phyloP scores from a whole-genome alignment of 176 grass and related monocot species.

The Cenchrus purpureus region DNA sequence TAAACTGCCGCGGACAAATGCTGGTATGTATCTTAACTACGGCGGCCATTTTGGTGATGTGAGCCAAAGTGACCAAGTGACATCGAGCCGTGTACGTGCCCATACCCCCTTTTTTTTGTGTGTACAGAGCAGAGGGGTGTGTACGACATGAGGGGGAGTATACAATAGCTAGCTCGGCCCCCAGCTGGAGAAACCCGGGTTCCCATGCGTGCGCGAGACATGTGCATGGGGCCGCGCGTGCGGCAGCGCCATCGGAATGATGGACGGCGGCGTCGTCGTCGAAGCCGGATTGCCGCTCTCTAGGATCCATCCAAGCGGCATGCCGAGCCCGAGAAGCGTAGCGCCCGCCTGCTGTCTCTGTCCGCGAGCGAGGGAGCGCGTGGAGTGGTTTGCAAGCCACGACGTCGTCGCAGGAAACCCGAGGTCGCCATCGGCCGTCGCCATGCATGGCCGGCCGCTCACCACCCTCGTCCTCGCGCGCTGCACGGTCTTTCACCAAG shows the following conservation, averaged over 20 bases:
- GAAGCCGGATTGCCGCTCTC: neutral
- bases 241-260: slow-evolving; percentile 61
- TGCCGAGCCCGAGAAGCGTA: slow-evolving; percentile 16
- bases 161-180: neutral
- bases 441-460: neutral
- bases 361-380: neutral
- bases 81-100: neutral
- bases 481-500: slow-evolving; percentile 33
- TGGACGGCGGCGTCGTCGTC: slow-evolving; percentile 22
- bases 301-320: slow-evolving; percentile 28
- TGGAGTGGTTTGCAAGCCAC: slow-evolving; percentile 34
- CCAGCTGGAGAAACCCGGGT: slow-evolving; percentile 13
- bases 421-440: neutral
- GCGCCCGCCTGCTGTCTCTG: neutral
- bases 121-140: neutral
- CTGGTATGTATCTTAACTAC: neutral
- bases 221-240: slow-evolving; percentile 61
- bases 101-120: no score
- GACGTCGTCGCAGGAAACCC: slow-evolving; percentile 9
- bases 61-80: neutral
- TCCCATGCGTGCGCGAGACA: slow-evolving; percentile 49
- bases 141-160: neutral
- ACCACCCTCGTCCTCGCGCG: neutral
- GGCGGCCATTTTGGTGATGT: neutral
- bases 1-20: neutral